phyloP scores from a whole-genome alignment of 768 basidiomycete genomes.

The Trametes maxima region DNA sequence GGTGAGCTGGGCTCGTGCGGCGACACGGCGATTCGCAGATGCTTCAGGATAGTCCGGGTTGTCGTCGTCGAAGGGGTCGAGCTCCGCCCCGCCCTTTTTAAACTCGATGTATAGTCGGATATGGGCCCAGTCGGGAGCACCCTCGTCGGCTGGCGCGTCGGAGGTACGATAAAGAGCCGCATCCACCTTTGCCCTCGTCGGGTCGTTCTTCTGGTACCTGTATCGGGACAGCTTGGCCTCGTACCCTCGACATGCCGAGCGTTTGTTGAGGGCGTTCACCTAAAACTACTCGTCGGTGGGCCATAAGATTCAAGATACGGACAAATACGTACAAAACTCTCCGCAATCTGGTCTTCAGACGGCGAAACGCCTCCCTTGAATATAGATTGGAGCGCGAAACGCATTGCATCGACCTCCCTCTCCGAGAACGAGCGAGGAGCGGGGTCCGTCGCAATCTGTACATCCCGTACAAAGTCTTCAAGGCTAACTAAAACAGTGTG shows the following conservation, averaged over 20 bases:
- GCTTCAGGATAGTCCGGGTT: not conserved
- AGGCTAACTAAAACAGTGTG: too few species aligned
- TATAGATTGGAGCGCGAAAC: too few species aligned
- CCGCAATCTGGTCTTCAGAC: too few species aligned
- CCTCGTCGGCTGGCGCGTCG: not conserved
- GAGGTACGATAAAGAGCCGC: not conserved
- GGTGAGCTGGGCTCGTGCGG: not conserved
- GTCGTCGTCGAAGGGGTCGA: slow-evolving; percentile 5
- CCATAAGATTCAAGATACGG: too few species aligned
- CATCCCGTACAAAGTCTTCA: too few species aligned
- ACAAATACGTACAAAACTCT: too few species aligned
- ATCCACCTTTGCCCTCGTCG: not conserved
- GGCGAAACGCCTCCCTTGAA: too few species aligned
- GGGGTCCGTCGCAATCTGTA: too few species aligned
- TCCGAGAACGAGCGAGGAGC: too few species aligned
- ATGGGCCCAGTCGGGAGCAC: not conserved
- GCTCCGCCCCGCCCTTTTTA: not conserved
- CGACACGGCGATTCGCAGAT: not conserved
- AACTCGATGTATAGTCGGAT: not conserved
- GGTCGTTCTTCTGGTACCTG: not conserved
- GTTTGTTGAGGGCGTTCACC: not conserved
- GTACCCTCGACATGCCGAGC: not conserved
- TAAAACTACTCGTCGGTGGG: not conserved
- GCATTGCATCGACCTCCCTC: too few species aligned
- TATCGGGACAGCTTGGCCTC: not conserved